Base-by-base conservation (phyloP, 2,329 filamentous ascomycete species). In the Cladobotryum protrusum region DNA sequence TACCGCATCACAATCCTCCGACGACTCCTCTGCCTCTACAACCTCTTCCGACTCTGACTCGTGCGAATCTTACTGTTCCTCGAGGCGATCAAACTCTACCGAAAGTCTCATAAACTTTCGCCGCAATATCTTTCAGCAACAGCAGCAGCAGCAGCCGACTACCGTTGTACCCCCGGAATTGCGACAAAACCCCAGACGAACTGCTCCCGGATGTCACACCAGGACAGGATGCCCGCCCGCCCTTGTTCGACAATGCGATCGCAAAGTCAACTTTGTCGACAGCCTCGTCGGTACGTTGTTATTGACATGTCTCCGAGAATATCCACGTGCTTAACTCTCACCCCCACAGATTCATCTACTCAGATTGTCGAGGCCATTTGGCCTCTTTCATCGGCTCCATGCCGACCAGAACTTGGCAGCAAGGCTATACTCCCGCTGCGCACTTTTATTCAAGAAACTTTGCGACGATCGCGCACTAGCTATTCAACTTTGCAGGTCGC, bases 401-500 rank as follows among this genome's bases (percentile, higher is more conserved):
- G 87, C 67, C 83, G 85, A 61, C 84, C 78, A 60, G 87, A 92
- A 64, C 74, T 80, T 56, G 84, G 82, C 52, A 79, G 78, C 64
- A 89, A 87, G 66, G 83, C 86, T 47, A 87, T 96, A 54, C 75
- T 99, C 57, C 91, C 92, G 52, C 77, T 99, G 61, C 87, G 91
- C 59, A 95, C 87, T 48, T 99, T 97, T 67, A 97, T 99, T 61
- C 91, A 97, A 71, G 93, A 97, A 76, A 97, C 93, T 17, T 77
- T 99, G 57, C 87, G 91, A 60, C 84, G 93, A 61, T 99, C 93
- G 53, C 85, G 92, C 62, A 96, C 93, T 40, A 96, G 91, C 73
- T 99, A 96, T 73, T 97, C 92, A 52, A 99, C 93, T 29, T 75
- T 99, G 48, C 93, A 97, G 71, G 93, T 99, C 53, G 92, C 93